Conservation (phyloP, 1,284 basidiomycete species). For the Fomitopsis schrenkii region DNA sequence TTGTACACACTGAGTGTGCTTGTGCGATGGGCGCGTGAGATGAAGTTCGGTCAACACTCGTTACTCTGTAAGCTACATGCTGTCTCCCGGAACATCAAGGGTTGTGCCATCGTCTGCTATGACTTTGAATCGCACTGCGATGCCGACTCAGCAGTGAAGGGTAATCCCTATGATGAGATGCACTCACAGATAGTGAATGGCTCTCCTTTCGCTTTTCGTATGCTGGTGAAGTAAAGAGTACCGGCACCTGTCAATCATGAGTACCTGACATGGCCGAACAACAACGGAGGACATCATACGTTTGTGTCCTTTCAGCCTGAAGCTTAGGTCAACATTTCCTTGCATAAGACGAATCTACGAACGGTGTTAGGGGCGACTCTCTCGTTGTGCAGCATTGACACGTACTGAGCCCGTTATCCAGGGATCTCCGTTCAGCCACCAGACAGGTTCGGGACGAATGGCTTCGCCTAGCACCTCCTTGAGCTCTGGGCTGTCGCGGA, state of each 20-base stretch:
- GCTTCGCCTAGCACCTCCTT: slow-evolving; percentile 59
- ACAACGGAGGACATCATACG: slow-evolving; percentile 31
- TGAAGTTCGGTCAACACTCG: not conserved
- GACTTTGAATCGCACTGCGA: slow-evolving; percentile 64
- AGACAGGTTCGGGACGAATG: slow-evolving; percentile 65
- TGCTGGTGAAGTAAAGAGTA: slow-evolving; percentile 77
- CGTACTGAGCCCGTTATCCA: slow-evolving; percentile 64
- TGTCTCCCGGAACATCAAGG: slow-evolving; percentile 34
- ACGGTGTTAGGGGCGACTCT: not conserved
- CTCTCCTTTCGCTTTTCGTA: slow-evolving; percentile 70
- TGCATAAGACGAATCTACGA: slow-evolving; percentile 66
- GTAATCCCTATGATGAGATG: slow-evolving; percentile 11
- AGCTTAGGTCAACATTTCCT: slow-evolving; percentile 74
- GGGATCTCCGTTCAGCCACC: slow-evolving; percentile 77
- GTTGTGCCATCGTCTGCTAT: slow-evolving; percentile 61
- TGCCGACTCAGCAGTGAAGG: not conserved
- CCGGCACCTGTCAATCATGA: slow-evolving; percentile 46
- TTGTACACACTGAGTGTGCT: not conserved
- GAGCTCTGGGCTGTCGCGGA: slow-evolving; percentile 48
- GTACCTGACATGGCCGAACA: not conserved
- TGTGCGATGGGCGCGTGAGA: no score
- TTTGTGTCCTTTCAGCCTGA: slow-evolving; percentile 68
- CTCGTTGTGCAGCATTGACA: slow-evolving; percentile 8
- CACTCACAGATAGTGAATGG: slow-evolving; percentile 63
- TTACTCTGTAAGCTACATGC: not conserved